phyloP scores from a whole-genome alignment of 805 yeast species.

The Suhomyces xylopsoci region DNA sequence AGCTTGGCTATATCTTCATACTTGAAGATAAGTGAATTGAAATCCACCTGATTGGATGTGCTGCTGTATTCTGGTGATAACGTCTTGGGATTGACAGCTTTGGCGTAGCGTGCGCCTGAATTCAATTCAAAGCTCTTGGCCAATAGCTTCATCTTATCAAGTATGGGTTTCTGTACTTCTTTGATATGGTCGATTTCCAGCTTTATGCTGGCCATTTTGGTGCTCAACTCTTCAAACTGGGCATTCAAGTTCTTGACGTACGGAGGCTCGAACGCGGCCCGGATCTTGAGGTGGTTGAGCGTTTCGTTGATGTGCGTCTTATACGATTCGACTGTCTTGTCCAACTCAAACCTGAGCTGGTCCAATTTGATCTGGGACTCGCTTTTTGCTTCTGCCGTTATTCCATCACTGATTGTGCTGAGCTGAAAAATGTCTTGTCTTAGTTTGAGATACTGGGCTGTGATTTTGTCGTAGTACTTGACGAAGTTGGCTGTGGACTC shows the following conservation, averaged over 20 bases:
- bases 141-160: conserved; percentile 31
- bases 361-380: conserved; percentile 13
- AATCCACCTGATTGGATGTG: conserved; percentile 9
- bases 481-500: conserved; percentile 27
- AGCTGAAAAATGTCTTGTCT: conserved; percentile 30
- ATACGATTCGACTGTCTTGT: conserved; percentile 23
- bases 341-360: conserved; percentile 29
- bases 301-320: conserved; percentile 23
- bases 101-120: conserved; percentile 1
- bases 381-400: conserved; percentile 10
- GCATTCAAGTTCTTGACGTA: conserved; percentile 19
- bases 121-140: conserved; percentile 16
- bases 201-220: conserved; percentile 12
- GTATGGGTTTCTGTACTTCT: conserved; percentile 32
- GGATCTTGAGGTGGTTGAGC: conserved; percentile 15
- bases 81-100: conserved; percentile 3
- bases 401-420: conserved; percentile 6
- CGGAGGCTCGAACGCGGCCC: conserved; percentile 10
- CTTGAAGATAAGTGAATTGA: conserved; percentile 15
- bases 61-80: neutral
- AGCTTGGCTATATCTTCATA: conserved; percentile 17
- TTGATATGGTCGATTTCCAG: conserved; percentile 24
- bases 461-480: conserved; percentile 30
- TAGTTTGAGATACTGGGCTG: conserved; percentile 29
- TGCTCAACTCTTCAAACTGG: conserved; percentile 18